These are phyloP conservation scores for Galeopsis tetrahit DNA, from an alignment of 257 asterid genomes.

Conservation along the genomic window DNA sequence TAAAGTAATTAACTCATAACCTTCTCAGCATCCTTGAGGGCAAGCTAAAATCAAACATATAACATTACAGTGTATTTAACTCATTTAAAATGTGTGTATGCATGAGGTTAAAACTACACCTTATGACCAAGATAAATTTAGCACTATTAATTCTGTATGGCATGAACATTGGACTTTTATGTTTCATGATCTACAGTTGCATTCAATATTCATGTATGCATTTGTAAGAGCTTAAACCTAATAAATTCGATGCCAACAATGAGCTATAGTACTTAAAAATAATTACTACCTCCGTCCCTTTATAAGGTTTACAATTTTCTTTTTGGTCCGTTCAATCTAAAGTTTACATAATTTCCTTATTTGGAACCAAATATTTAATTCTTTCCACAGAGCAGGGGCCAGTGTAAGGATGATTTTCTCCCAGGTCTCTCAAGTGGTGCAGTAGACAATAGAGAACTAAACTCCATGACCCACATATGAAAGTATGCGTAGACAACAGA, in stretches of 20 bases:
- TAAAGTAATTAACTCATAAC: conserved; percentile 40
- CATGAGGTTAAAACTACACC: background rate
- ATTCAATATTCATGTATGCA: background rate
- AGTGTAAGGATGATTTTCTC: too few species aligned
- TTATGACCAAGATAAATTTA: background rate
- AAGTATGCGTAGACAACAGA: too few species aligned
- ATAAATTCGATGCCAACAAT: background rate
- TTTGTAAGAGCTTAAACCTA: background rate
- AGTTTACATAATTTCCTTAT: too few species aligned
- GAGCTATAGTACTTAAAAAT: background rate
- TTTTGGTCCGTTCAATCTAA: too few species aligned
- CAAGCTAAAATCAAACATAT: conserved; percentile 58
- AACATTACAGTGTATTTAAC: background rate
- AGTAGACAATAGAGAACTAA: too few species aligned
- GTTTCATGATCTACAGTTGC: background rate
- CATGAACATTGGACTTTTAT: background rate
- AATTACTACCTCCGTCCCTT: background rate
- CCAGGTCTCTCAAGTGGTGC: too few species aligned
- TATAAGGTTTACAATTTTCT: too few species aligned
- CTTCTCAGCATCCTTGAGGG: conserved; percentile 84
- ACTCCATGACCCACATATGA: too few species aligned
- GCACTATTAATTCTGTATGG: background rate
- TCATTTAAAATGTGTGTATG: background rate
- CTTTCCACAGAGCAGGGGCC: too few species aligned
- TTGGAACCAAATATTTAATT: too few species aligned